phyloP scores from a whole-genome alignment of 768 basidiomycete genomes.

The Mycena alexandri region DNA sequence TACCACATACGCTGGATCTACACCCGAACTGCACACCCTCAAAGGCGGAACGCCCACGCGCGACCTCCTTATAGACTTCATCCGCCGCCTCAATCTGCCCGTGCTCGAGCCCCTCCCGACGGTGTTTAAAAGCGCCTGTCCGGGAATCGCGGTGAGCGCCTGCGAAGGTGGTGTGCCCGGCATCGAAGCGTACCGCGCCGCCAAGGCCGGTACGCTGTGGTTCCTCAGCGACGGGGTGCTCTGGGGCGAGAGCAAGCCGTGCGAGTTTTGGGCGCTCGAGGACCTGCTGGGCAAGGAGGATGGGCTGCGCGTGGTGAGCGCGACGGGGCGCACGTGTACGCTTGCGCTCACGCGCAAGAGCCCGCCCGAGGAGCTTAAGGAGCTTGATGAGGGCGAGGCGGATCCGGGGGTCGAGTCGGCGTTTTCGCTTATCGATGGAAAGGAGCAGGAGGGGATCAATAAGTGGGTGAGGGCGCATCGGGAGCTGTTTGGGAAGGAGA shows the following conservation, averaged over 20 bases:
- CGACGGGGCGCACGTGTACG: constrained; percentile 76
- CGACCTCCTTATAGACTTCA: constrained; percentile 63
- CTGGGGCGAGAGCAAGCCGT: constrained; percentile 82
- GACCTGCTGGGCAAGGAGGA: constrained; percentile 66
- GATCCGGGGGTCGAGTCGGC: constrained; percentile 70
- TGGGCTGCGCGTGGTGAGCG: constrained; percentile 68
- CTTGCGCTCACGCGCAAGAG: constrained; percentile 63
- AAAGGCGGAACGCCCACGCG: constrained; percentile 68
- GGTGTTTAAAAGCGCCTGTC: constrained; percentile 70
- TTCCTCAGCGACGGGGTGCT: constrained; percentile 77
- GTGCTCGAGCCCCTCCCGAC: constrained; percentile 61
- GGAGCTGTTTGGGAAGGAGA: constrained; percentile 66
- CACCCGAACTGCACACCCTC: constrained; percentile 46
- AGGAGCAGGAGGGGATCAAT: constrained; percentile 73
- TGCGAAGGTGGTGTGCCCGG: constrained; percentile 66
- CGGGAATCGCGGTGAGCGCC: constrained; percentile 52
- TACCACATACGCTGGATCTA: constrained; percentile 50
- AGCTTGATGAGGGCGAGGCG: constrained; percentile 55
- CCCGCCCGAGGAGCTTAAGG: constrained; percentile 44
- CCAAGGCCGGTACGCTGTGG: constrained; percentile 79
- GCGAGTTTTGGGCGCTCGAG: constrained; percentile 79
- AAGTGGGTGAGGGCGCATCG: constrained; percentile 74
- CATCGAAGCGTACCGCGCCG: constrained; percentile 77
- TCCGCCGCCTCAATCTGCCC: constrained; percentile 60
- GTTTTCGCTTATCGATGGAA: constrained; percentile 79